Percentiles rank a stretch among this genome's conserved stretches.
Evolutionary conservation across 2,329 filamentous ascomycete species (phyloP).

Genomic region (Ascochyta rabiei): DNA sequence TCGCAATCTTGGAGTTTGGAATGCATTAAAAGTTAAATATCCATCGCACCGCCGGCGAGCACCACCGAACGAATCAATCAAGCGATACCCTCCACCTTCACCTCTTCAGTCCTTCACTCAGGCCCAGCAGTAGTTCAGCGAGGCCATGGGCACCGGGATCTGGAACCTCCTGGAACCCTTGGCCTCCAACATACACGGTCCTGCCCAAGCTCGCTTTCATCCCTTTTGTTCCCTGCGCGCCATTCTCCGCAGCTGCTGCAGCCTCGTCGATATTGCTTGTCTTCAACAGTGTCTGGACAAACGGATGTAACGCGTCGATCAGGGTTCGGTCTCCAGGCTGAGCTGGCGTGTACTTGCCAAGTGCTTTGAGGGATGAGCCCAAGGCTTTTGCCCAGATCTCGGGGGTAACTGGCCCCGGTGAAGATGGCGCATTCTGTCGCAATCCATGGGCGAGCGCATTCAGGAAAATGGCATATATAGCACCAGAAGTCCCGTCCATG

Average conservation of each 20-base stretch:
- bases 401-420: constrained; percentile 53
- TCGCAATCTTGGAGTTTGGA: constrained; percentile 32
- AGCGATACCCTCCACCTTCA: constrained; percentile 36
- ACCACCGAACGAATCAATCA: constrained; percentile 36
- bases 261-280: constrained; percentile 73
- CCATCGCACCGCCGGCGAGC: constrained; percentile 31
- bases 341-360: constrained; percentile 87
- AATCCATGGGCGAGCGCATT: constrained; percentile 79
- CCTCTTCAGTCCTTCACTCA: constrained; percentile 63
- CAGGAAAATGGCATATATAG: constrained; percentile 85
- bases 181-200: constrained; percentile 78
- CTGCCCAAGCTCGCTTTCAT: constrained; percentile 90
- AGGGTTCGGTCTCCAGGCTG: constrained; percentile 87
- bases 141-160: constrained; percentile 82
- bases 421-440: constrained; percentile 58
- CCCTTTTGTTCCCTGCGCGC: constrained; percentile 82
- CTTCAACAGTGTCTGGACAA: constrained; percentile 72
- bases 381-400: constrained; percentile 71
- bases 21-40: constrained; percentile 45
- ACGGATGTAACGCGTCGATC: constrained; percentile 87
- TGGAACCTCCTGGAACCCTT: constrained; percentile 73
- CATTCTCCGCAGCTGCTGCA: constrained; percentile 74
- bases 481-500: constrained; percentile 80
- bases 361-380: constrained; percentile 64
- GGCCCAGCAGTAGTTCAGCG: constrained; percentile 78